Evolutionary conservation across 345 rosid genomes (phyloP).

Genomic region (Eucalyptus tenuipes): DNA sequence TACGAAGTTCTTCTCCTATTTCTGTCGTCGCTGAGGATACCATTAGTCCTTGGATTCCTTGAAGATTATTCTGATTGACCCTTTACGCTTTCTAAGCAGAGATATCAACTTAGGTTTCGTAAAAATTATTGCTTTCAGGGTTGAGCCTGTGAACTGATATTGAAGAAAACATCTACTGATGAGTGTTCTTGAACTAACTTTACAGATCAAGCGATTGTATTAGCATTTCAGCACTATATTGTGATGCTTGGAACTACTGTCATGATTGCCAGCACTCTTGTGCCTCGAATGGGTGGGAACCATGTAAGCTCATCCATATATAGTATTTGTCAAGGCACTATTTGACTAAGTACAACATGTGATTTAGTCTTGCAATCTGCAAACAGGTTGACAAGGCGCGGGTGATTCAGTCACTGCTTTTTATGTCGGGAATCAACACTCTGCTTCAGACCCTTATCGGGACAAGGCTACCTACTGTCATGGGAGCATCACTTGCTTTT

Average conservation of each 20-base stretch:
- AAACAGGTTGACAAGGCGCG: slow-evolving; percentile 84
- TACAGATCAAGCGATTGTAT: slow-evolving; percentile 54
- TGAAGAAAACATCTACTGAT: not conserved
- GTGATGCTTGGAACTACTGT: slow-evolving; percentile 89
- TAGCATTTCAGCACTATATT: slow-evolving; percentile 92
- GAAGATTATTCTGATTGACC: not conserved
- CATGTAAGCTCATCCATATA: slow-evolving; percentile 28
- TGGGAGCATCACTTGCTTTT: slow-evolving; percentile 83
- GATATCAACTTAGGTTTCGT: not conserved
- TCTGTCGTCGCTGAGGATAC: not conserved
- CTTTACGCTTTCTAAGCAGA: not conserved
- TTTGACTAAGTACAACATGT: not conserved
- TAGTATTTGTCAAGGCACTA: not conserved
- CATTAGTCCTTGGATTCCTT: not conserved
- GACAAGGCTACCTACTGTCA: slow-evolving; percentile 88
- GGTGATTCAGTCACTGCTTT: slow-evolving; percentile 68
- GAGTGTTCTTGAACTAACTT: not conserved
- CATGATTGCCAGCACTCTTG: slow-evolving; percentile 50
- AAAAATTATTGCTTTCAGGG: not conserved
- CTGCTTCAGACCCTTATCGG: slow-evolving; percentile 80
- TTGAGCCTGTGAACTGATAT: not conserved
- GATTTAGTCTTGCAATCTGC: not conserved
- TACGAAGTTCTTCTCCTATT: not conserved
- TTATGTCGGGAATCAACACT: slow-evolving; percentile 91
- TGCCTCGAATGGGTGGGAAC: slow-evolving; percentile 78